phyloP scores from a whole-genome alignment of 257 asterid genomes.

The Rubia yunnanensis region DNA sequence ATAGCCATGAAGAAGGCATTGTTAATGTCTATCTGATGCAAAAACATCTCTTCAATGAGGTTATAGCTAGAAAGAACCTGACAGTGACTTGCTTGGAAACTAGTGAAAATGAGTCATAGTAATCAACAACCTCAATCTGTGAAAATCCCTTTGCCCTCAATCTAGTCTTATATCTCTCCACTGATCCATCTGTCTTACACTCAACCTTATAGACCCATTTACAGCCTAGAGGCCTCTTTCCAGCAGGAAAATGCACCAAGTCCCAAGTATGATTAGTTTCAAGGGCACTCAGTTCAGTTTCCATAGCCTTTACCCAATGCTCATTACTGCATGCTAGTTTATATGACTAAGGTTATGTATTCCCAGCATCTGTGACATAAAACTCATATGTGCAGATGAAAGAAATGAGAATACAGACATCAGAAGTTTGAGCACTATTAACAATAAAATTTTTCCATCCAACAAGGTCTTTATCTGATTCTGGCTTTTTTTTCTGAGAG shows the following conservation, averaged over 20 bases:
- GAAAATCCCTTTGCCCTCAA: neutral
- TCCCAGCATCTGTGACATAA: no score
- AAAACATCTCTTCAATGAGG: neutral
- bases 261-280: neutral
- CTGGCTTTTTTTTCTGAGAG: no score
- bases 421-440: no score
- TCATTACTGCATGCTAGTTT: no score
- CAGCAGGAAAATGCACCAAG: neutral
- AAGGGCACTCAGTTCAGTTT: neutral
- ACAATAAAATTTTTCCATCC: no score
- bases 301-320: neutral
- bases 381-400: no score
- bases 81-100: neutral
- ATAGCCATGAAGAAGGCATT: neutral
- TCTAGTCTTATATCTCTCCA: neutral
- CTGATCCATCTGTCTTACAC: neutral
- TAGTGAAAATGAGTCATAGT: neutral
- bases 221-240: neutral
- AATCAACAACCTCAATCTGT: neutral
- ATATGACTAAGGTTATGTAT: no score
- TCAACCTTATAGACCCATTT: neutral
- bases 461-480: no score
- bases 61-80: neutral
- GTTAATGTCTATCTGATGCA: neutral
- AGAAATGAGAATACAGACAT: no score